Conservation (phyloP, 257 asterid genomes). For the Solanum chaucha region DNA sequence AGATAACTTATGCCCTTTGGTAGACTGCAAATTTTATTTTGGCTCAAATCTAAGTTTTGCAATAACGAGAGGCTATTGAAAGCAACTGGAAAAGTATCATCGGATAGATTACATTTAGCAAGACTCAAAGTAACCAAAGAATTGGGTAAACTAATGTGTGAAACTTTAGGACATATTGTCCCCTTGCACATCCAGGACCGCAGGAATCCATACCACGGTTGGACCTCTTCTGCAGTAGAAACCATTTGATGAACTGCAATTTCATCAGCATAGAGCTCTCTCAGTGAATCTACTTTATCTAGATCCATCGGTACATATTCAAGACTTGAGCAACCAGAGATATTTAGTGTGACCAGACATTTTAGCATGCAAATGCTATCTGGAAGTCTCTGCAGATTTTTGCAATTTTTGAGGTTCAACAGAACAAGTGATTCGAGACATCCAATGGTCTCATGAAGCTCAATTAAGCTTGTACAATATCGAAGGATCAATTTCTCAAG, state of each 20-base stretch:
- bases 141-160: background rate
- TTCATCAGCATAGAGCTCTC: constrained; percentile 5
- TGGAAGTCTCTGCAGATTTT: constrained; percentile 7
- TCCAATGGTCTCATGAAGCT: constrained; percentile 8
- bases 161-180: background rate
- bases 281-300: background rate
- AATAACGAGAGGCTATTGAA: constrained; percentile 5
- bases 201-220: background rate
- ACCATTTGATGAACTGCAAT: background rate
- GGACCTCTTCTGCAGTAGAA: background rate
- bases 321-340: constrained; percentile 14
- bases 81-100: constrained; percentile 8
- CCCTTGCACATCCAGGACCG: background rate
- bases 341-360: constrained; percentile 3
- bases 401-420: constrained; percentile 11
- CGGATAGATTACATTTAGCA: constrained; percentile 7
- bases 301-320: background rate
- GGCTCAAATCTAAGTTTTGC: constrained; percentile 5
- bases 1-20: constrained; percentile 6
- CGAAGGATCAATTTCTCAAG: constrained; percentile 8
- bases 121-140: constrained; percentile 1
- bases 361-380: constrained; percentile 2
- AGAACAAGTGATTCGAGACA: background rate
- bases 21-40: background rate
- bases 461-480: constrained; percentile 5